phyloP scores from a whole-genome alignment of 1,284 basidiomycete genomes.

The Fomitopsis palustris region DNA sequence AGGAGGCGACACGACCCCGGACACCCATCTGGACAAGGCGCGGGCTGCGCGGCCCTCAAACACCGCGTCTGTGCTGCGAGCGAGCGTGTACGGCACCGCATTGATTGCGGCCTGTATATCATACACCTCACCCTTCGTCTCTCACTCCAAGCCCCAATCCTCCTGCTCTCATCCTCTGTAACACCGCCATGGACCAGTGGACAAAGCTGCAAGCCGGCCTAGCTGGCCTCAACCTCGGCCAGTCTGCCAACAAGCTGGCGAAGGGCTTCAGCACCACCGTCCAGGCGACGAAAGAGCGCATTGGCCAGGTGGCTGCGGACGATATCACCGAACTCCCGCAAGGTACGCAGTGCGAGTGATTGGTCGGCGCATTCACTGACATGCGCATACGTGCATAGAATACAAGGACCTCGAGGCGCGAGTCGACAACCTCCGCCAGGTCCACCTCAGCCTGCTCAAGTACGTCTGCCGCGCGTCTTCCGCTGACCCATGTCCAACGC shows the following conservation, averaged over 20 bases:
- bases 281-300: constrained; percentile 87
- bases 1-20: background rate
- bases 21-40: background rate
- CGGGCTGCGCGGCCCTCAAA: background rate
- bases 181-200: constrained; percentile 70
- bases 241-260: constrained; percentile 68
- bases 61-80: background rate
- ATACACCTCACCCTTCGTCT: constrained; percentile 4
- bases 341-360: constrained; percentile 37
- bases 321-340: constrained; percentile 96
- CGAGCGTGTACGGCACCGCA: background rate
- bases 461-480: constrained; percentile 29
- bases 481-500: constrained; percentile 5
- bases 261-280: constrained; percentile 86
- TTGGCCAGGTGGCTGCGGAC: constrained; percentile 86
- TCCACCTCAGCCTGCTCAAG: constrained; percentile 83
- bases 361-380: background rate
- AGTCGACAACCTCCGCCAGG: constrained; percentile 86
- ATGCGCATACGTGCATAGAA: constrained; percentile 47
- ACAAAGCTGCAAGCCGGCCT: constrained; percentile 60
- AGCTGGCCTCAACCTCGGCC: constrained; percentile 59
- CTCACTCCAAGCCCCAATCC: background rate
- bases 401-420: constrained; percentile 95
- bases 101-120: background rate
- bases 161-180: constrained; percentile 3